Evolutionary conservation across 2,329 filamentous ascomycete genomes (phyloP).

Genomic region (Ceratocystiopsis minuta): DNA sequence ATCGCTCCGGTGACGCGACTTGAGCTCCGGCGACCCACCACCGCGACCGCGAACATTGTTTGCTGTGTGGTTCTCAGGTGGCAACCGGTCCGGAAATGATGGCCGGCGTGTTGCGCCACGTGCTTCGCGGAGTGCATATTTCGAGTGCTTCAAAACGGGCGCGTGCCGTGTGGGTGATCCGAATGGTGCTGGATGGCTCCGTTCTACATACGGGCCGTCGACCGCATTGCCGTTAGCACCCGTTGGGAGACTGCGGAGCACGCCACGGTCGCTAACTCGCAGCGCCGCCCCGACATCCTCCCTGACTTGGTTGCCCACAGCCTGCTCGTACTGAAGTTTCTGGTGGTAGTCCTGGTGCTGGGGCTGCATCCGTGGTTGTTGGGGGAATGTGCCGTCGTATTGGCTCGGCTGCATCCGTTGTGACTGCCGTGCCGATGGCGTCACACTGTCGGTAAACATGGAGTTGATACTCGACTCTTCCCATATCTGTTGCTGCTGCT

Average conservation of each 20-base stretch:
- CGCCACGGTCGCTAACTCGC: constrained; percentile 20
- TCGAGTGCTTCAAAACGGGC: constrained; percentile 15
- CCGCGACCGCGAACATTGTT: too few species aligned
- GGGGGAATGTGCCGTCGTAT: constrained; percentile 8
- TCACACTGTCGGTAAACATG: constrained; percentile 10
- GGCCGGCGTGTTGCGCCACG: constrained; percentile 11
- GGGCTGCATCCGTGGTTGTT: constrained; percentile 4
- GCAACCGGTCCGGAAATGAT: constrained; percentile 7
- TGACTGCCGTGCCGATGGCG: constrained; percentile 1
- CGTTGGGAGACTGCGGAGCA: constrained; percentile 17
- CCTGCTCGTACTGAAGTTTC: constrained; percentile 7
- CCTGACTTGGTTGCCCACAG: constrained; percentile 1
- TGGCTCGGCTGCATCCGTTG: not conserved
- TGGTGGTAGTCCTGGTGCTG: too few species aligned
- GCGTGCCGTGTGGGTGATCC: constrained; percentile 13
- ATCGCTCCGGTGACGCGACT: constrained; percentile 1
- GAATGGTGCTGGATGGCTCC: constrained; percentile 6
- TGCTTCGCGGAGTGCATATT: constrained; percentile 22
- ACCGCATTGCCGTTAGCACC: constrained; percentile 7
- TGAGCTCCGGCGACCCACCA: constrained; percentile 10
- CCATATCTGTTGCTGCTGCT: constrained; percentile 16
- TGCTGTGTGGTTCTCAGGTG: not conserved
- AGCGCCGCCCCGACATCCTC: constrained; percentile 9
- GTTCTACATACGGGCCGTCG: constrained; percentile 12
- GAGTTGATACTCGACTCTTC: constrained; percentile 20